Evolutionary conservation across 495 filamentous ascomycete genomes (phyloP).

Genomic region (Penicillium bovifimosum): DNA sequence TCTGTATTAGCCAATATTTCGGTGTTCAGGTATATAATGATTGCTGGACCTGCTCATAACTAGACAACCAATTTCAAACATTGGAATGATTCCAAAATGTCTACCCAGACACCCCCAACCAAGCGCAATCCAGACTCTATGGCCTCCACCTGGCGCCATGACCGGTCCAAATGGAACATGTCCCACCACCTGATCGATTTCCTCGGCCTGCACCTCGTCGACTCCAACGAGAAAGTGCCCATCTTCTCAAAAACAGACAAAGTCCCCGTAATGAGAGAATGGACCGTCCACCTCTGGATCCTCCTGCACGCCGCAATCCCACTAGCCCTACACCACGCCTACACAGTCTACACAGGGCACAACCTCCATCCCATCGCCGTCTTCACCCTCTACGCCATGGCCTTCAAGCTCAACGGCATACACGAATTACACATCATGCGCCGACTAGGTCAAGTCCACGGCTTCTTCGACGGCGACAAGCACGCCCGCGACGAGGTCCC

Average conservation of each 20-base stretch:
- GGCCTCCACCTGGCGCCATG: constrained; percentile 27
- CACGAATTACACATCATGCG: constrained; percentile 26
- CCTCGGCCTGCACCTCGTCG: constrained; percentile 20
- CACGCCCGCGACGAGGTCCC: constrained; percentile 26
- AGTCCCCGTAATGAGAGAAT: constrained; percentile 20
- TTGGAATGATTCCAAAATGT: constrained; percentile 3
- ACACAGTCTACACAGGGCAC: constrained; percentile 10
- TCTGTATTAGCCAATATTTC: not conserved
- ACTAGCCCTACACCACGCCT: constrained; percentile 21
- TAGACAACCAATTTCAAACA: not conserved
- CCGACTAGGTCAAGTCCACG: constrained; percentile 21
- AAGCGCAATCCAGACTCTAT: constrained; percentile 25
- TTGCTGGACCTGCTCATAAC: not conserved
- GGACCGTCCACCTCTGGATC: constrained; percentile 25
- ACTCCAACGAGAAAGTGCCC: constrained; percentile 12
- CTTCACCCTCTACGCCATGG: constrained; percentile 19
- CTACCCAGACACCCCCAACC: not conserved
- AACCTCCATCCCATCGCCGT: constrained; percentile 13
- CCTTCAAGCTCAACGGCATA: constrained; percentile 22
- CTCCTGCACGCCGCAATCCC: constrained; percentile 19
- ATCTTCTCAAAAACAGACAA: constrained; percentile 24
- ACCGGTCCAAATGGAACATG: constrained; percentile 18
- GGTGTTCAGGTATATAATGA: constrained; percentile 7
- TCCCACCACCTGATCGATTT: constrained; percentile 24
- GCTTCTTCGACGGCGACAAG: constrained; percentile 28